These are phyloP conservation scores for Saturnispora saitoi DNA, from an alignment of 805 yeast species.

Conservation along the genomic window DNA sequence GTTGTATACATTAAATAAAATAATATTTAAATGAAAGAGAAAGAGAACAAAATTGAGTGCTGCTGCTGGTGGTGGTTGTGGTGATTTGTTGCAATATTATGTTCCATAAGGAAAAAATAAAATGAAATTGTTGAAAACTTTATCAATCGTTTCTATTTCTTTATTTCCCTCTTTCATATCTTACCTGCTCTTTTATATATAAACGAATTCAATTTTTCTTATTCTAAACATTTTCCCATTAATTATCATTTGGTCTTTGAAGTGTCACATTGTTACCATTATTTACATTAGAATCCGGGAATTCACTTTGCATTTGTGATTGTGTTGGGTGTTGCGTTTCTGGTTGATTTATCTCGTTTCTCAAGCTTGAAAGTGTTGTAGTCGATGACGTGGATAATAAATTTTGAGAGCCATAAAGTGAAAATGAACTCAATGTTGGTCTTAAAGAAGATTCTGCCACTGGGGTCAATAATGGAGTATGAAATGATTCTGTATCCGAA, in stretches of 20 bases:
- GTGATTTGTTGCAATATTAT: not conserved
- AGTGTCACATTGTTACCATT: constrained; percentile 14
- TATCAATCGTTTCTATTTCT: too few species aligned
- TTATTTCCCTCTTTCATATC: not conserved
- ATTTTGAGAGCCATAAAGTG: constrained; percentile 14
- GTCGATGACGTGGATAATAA: constrained; percentile 4
- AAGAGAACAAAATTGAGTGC: not conserved
- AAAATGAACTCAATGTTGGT: constrained; percentile 13
- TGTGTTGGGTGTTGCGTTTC: not conserved
- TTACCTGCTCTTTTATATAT: not conserved
- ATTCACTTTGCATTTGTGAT: not conserved
- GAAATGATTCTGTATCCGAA: constrained; percentile 7
- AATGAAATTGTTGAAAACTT: not conserved
- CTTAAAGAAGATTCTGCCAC: constrained; percentile 3
- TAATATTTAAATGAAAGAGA: not conserved
- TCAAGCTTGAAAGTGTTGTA: not conserved
- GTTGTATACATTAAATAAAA: not conserved
- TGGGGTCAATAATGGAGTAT: constrained; percentile 2
- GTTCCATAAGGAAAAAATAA: not conserved
- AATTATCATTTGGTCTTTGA: constrained; percentile 3
- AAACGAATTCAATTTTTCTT: not conserved
- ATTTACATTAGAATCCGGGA: constrained; percentile 1
- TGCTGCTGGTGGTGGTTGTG: not conserved
- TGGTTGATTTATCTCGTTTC: not conserved
- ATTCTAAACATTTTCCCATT: not conserved